Base-by-base conservation (phyloP, 371 early-diverging fungal species). In the Lichtheimia corymbifera region DNA sequence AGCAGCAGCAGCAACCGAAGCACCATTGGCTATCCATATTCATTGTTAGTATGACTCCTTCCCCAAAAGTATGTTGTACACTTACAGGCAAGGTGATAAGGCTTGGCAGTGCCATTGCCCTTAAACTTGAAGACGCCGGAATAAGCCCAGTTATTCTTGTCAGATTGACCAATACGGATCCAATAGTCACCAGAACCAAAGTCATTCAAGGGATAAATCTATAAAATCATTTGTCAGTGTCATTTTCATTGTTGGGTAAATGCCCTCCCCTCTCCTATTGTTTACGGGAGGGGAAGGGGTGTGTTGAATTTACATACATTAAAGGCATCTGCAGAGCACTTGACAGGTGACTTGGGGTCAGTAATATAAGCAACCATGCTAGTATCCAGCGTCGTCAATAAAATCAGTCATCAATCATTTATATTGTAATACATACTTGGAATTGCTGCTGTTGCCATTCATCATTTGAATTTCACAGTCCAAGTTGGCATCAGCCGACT, bases 121-220 rank as follows among this genome's bases (percentile, higher is more conserved):
- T 62, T 50, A 57, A 79, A 79, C 5, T 64, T 61, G 61, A 79
- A 79, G 50, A 66, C 64, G 58, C 73, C 70, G 62, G 79, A 79
- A 64, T 79, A 79, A 25, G 59, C 63, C 79, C 79, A 79, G 43
- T 59, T 68, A 43, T 14, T 61, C 47, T 47, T 45, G 45, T 72
- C 51, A 35, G 72, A 55, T 59, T 77, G 73, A 47, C 79, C 79
- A 53, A 79, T 76, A 67, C 79, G 79, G 61, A 79, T 66, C 61
- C 68, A 79, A 65, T 79, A 79, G n/a, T 68, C 41, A 53, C 79
- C 79, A 50, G 67, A 0, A n/a, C 68, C 69, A 65, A 79, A 79
- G 55, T 79, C 76, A 50, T 72, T 74, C 64, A 79, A 68, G 35
- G 79, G 79, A 56, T 70, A 53, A 41, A 79, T 79, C 79, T 78